Base-by-base conservation (phyloP, 805 yeast genomes). In the Myxozyma geophila region DNA sequence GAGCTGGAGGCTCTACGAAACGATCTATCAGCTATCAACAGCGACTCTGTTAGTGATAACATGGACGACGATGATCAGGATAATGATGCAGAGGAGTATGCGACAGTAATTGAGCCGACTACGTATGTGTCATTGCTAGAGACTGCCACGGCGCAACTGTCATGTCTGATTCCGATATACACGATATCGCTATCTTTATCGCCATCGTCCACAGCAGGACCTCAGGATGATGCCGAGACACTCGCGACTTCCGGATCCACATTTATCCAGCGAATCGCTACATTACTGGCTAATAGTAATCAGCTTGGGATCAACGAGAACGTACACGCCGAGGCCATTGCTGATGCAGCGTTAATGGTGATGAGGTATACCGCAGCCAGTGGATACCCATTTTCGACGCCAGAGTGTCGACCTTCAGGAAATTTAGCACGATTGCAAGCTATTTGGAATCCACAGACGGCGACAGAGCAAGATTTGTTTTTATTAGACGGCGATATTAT, bases 131-230 rank as follows among this genome's bases (percentile, higher is more conserved):
- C 68, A 13, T 59, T 65, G 7, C 60, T 65, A 12, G 68, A 65
- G 40, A 65, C 68, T 21, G 68, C 68, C 21, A 44, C 56, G n/a
- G 68, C 67, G 7, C 62, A 59, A 41, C 19, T 65, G 12, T 35
- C 67, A 17, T 65, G 68, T 21, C 40, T 65, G 51, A 65, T 65
- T 17, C 68, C 68, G 44, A 58, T 65, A n/a, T 63, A 65, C 54
- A 59, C 67, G 8, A 48, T 65, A 37, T 23, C 63, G 23, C 49
- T n/a, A 39, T 21, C 63, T 40, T 36, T 63, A 9, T 56, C 62
- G 35, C 60, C 54, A 36, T 33, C 43, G 9, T 15, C 55, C 12
- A 33, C 53, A 1, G 35, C 59, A 12, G 49, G 51, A 6, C 55
- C 59, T 15, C 37, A 17, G 15, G 63, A 54, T 15, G 54, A 39